These are phyloP conservation scores for Phaeoacremonium minimum DNA, from an alignment of 2,329 filamentous ascomycete genomes.

Conservation along the genomic window DNA sequence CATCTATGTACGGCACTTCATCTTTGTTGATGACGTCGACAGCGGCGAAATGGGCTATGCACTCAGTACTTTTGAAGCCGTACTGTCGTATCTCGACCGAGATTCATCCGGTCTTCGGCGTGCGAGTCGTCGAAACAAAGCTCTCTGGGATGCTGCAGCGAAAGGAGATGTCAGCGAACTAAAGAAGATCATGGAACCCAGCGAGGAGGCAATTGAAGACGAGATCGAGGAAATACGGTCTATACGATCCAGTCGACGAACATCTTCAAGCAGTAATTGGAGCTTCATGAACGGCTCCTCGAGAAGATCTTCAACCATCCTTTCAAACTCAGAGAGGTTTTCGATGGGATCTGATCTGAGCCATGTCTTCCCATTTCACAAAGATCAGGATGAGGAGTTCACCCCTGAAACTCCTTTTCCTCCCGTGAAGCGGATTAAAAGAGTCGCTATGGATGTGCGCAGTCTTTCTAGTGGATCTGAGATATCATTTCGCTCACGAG, in stretches of 20 bases:
- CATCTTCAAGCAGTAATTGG: conserved; percentile 38
- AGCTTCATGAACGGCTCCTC: conserved; percentile 38
- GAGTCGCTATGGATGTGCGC: conserved; percentile 82
- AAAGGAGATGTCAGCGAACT: conserved; percentile 74
- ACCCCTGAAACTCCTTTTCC: conserved; percentile 18
- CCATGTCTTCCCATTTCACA: conserved; percentile 91
- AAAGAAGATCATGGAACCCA: conserved; percentile 74
- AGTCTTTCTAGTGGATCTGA: conserved; percentile 86
- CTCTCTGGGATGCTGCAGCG: conserved; percentile 81
- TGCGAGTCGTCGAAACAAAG: conserved; percentile 80
- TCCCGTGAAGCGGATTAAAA: conserved; percentile 59
- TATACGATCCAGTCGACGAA: conserved; percentile 35
- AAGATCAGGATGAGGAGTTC: conserved; percentile 38
- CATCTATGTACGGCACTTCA: conserved; percentile 94
- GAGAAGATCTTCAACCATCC: conserved; percentile 28
- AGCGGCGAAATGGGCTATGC: conserved; percentile 95
- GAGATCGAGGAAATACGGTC: conserved; percentile 19
- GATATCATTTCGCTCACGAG: conserved; percentile 75
- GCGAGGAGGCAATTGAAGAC: conserved; percentile 42
- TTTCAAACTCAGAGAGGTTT: conserved; percentile 43
- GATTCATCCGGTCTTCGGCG: conserved; percentile 79
- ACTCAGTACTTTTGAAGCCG: conserved; percentile 91
- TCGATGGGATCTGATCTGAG: conserved; percentile 58
- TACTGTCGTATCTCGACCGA: conserved; percentile 78
- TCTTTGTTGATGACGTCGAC: conserved; percentile 96